Evolutionary conservation across 805 yeast species (phyloP).

Genomic region (Metschnikowia lochheadii): DNA sequence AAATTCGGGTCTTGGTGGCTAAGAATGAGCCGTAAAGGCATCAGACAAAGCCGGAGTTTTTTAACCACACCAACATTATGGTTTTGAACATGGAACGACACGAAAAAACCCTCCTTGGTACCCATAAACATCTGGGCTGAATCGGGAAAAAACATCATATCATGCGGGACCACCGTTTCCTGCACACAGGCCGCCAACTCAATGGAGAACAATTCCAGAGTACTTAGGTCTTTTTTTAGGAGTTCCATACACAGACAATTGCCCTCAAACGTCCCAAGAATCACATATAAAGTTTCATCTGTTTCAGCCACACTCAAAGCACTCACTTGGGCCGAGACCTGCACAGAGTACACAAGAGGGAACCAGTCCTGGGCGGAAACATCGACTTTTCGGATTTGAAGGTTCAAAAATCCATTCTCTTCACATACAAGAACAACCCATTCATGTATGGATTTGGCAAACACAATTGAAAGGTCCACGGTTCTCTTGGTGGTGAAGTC

Average conservation of each 20-base stretch:
- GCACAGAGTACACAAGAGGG: neutral
- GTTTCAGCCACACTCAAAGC: neutral
- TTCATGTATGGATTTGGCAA: constrained; percentile 6
- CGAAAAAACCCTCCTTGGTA: constrained; percentile 29
- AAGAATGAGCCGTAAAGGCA: constrained; percentile 21
- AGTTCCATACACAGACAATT: neutral
- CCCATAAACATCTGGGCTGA: constrained; percentile 23
- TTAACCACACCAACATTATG: neutral
- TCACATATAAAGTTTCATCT: neutral
- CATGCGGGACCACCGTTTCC: constrained; percentile 9
- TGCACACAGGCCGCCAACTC: neutral
- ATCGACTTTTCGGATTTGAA: neutral
- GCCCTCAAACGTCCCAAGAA: neutral
- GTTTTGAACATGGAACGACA: constrained; percentile 14
- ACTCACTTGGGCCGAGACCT: neutral
- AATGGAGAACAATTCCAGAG: neutral
- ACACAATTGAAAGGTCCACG: constrained; percentile 4
- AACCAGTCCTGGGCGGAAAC: neutral
- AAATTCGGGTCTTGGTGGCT: constrained; percentile 17
- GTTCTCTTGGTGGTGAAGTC: neutral
- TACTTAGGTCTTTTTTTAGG: neutral
- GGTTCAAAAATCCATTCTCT: neutral
- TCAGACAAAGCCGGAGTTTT: constrained; percentile 25
- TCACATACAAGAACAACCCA: constrained; percentile 3
- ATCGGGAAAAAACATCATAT: neutral